Evolutionary conservation across 148 eudicot species (phyloP).

Genomic region (Diospyros kaki): DNA sequence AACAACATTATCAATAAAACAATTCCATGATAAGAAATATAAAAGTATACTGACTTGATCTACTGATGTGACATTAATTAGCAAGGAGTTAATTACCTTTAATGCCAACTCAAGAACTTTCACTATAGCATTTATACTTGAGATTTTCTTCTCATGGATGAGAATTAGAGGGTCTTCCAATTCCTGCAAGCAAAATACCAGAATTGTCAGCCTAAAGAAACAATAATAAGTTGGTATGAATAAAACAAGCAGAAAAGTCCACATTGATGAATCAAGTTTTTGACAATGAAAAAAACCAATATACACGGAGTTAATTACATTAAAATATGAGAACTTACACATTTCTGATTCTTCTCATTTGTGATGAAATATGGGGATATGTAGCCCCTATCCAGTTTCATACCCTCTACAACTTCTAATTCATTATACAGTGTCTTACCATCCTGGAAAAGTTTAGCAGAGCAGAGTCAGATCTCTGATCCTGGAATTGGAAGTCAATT

Average conservation of each 20-base stretch:
- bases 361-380: slow-evolving; percentile 60
- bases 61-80: background rate
- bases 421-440: slow-evolving; percentile 69
- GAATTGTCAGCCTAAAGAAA: background rate
- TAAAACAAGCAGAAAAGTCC: background rate
- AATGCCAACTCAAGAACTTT: slow-evolving; percentile 77
- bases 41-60: too few species aligned
- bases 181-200: slow-evolving; percentile 30
- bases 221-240: background rate
- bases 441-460: slow-evolving; percentile 40
- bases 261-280: background rate
- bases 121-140: slow-evolving; percentile 52
- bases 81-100: slow-evolving; percentile 47
- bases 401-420: slow-evolving; percentile 65
- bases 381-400: slow-evolving; percentile 61
- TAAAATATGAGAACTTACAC: slow-evolving; percentile 24
- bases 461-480: too few species aligned
- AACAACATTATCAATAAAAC: background rate
- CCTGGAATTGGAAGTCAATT: background rate
- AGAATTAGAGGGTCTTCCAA: slow-evolving; percentile 62
- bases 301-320: background rate
- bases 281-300: background rate
- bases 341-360: slow-evolving; percentile 64
- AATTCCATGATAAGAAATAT: background rate
- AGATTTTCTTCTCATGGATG: slow-evolving; percentile 65